Evolutionary conservation across 2,329 filamentous ascomycete genomes (phyloP), one percentile per base, ranked within the genome.

Genomic region (Colletotrichum abscissum): DNA sequence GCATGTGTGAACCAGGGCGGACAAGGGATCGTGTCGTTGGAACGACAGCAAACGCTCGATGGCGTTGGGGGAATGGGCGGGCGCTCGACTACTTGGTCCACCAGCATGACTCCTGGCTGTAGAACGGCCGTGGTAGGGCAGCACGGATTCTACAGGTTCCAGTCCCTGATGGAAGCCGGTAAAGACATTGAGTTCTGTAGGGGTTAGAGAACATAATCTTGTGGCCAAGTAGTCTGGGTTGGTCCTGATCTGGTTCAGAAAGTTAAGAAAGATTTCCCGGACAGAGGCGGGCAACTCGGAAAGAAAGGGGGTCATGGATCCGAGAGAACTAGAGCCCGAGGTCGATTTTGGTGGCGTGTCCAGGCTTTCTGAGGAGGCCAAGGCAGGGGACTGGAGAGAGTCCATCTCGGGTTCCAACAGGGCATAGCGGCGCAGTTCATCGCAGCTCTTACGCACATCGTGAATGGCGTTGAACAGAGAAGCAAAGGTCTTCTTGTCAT

Each of bases 221-320:
- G 93, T 92, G 78, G 96, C 94, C 81, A 99, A 83, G 83, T 97
- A 98, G 78, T 95, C 92, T 49, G 95, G 92, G 81, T 98, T 95
- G 75, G 93, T 95, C 77, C 96, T 92, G 75, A 98, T 89, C 82
- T 94, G 91, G 62, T 91, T 92, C 77, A 98, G 85, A 79, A 98
- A 96, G 75, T 91, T 90, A 72, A 98, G 81, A 72, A 98, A 90
- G 56, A 92, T 91, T 74, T 94, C 91, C 79, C 94, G 88, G 69
- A 94, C 91, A 75, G 93, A 91, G 69, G 90, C 87, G 64, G 95
- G 94, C 63, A 98, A 89, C 78, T 95, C 92, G 80, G 93, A 90
- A 66, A 93, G 84, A 77, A 93, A 93, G 1, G 91, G 90, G 1
- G 84, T 82, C 42, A 86, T 82, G 56, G 86, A 84, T 73, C 82